Conservation (phyloP, 495 filamentous ascomycete species). For the Cryomyces antarcticus region DNA sequence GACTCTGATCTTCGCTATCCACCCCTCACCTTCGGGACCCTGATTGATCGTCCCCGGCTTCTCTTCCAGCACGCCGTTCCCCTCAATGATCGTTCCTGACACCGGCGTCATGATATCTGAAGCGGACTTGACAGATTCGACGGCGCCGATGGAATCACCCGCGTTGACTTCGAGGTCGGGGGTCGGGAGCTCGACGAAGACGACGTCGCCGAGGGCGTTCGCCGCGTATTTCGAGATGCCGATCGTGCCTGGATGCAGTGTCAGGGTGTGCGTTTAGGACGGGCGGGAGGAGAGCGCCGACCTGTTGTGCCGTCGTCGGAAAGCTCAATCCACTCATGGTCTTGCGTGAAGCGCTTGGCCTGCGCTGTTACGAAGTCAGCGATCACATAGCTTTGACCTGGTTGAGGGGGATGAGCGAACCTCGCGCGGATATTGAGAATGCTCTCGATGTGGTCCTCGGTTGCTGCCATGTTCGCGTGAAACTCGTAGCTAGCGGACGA, state of each 20-base stretch:
- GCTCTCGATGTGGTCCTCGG: not conserved
- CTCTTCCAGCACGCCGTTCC: slow-evolving; percentile 56
- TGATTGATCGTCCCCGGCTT: slow-evolving; percentile 74
- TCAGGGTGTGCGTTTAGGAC: not conserved
- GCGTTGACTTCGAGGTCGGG: slow-evolving; percentile 36
- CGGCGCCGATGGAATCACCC: slow-evolving; percentile 73
- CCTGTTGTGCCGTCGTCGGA: slow-evolving; percentile 49
- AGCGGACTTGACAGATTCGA: slow-evolving; percentile 95
- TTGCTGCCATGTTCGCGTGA: not conserved
- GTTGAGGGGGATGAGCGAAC: too few species aligned
- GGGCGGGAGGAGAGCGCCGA: not conserved
- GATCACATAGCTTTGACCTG: too few species aligned
- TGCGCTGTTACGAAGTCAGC: not conserved
- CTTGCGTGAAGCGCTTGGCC: slow-evolving; percentile 81
- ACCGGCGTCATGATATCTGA: slow-evolving; percentile 88
- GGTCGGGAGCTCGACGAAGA: slow-evolving; percentile 82
- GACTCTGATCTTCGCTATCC: slow-evolving; percentile 75
- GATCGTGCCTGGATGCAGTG: slow-evolving; percentile 37
- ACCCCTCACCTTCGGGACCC: slow-evolving; percentile 66
- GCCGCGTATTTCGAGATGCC: slow-evolving; percentile 87
- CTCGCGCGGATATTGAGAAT: too few species aligned
- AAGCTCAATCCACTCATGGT: slow-evolving; percentile 95
- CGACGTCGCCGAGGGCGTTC: slow-evolving; percentile 78
- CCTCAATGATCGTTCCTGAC: slow-evolving; percentile 46
- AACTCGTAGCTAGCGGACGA: not conserved